Percentiles rank a stretch among this genome's conserved stretches.
phyloP scores from a whole-genome alignment of 2,329 filamentous ascomycete genomes.

The Penicillium brevicompactum region DNA sequence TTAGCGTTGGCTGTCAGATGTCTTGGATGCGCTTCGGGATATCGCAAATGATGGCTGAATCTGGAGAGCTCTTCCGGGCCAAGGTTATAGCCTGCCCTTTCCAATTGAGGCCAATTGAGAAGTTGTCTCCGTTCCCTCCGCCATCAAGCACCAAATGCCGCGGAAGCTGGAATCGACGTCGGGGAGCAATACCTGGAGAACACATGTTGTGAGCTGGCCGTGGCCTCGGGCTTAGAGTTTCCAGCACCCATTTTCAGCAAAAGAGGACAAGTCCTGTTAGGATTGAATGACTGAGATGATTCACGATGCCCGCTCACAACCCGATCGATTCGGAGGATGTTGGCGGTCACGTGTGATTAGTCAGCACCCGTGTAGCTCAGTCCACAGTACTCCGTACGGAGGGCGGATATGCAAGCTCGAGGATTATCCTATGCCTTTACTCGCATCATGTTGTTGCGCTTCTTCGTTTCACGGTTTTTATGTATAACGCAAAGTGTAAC shows the following conservation, averaged over 20 bases:
- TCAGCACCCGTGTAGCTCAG: neutral
- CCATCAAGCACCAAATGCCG: neutral
- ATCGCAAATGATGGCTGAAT: neutral
- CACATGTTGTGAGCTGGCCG: constrained; percentile 58
- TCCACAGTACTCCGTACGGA: no score
- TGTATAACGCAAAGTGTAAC: no score
- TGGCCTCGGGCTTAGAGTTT: constrained; percentile 61
- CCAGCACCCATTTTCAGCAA: constrained; percentile 58
- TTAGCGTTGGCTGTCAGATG: constrained; percentile 10
- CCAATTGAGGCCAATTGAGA: constrained; percentile 5
- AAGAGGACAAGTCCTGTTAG: constrained; percentile 8
- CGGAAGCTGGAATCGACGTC: constrained; percentile 7
- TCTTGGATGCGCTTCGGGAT: neutral
- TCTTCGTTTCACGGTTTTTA: no score
- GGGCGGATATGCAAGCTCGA: no score
- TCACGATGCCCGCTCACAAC: constrained; percentile 7
- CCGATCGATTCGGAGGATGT: constrained; percentile 15
- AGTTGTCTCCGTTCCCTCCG: constrained; percentile 14
- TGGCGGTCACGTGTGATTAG: constrained; percentile 10
- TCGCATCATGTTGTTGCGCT: no score
- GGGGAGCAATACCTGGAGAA: constrained; percentile 56
- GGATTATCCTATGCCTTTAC: no score
- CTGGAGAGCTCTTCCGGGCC: neutral
- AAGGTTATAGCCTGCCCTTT: neutral
- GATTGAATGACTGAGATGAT: constrained; percentile 7